These are phyloP conservation scores for Thraustochytrium striatum DNA, from an alignment of 352 stramenopile species.

Conservation along the genomic window DNA sequence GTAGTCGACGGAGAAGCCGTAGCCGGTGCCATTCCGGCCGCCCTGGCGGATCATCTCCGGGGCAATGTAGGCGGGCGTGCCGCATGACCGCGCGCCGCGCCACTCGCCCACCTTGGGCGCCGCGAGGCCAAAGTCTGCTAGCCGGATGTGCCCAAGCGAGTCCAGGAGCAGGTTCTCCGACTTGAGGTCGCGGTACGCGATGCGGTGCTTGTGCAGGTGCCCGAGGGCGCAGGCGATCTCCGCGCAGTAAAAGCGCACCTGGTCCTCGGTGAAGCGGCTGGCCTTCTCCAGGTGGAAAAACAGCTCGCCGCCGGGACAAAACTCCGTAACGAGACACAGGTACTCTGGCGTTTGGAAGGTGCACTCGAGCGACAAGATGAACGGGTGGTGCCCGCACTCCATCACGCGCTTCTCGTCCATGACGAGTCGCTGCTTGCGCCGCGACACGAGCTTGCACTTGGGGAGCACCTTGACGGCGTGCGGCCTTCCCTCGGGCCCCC, in stretches of 20 bases:
- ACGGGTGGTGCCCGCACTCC: conserved; percentile 31
- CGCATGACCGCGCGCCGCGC: conserved; percentile 71
- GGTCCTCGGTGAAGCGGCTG: conserved; percentile 75
- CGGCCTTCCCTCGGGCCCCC: conserved; percentile 63
- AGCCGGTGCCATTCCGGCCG: not conserved
- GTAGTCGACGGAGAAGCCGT: conserved; percentile 67
- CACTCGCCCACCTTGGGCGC: conserved; percentile 66
- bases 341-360: conserved; percentile 37
- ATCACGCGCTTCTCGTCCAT: conserved; percentile 37
- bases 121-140: conserved; percentile 66
- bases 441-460: conserved; percentile 82
- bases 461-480: conserved; percentile 99
- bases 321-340: conserved; percentile 60
- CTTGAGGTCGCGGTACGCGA: conserved; percentile 71
- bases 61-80: conserved; percentile 61
- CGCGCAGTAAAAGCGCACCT: conserved; percentile 79
- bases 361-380: conserved; percentile 23
- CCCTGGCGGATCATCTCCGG: conserved; percentile 47
- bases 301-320: conserved; percentile 78
- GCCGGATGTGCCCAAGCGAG: conserved; percentile 56
- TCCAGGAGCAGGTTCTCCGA: conserved; percentile 58
- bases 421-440: conserved; percentile 60
- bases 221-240: conserved; percentile 79
- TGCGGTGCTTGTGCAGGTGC: conserved; percentile 77
- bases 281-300: conserved; percentile 81